Conservation (phyloP, 2,329 filamentous ascomycete species). For the Cercospora zeae-maydis region DNA sequence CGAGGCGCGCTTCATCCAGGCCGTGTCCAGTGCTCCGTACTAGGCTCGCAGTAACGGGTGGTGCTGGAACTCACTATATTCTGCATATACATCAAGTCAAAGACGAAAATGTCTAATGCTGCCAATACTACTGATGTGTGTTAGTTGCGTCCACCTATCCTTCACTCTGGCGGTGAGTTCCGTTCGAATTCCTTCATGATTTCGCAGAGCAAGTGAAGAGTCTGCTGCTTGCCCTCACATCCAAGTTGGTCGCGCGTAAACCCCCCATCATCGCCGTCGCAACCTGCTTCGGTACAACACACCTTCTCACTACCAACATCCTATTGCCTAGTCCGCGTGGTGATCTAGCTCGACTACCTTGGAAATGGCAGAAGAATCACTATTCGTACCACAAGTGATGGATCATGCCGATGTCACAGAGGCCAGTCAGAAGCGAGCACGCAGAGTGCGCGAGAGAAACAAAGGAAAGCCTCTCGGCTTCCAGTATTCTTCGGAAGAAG, state of each 20-base stretch:
- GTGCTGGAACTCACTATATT: background rate
- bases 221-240: background rate
- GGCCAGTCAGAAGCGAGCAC: background rate
- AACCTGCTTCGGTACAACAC: background rate
- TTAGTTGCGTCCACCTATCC: background rate
- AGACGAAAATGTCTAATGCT: background rate
- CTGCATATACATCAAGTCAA: background rate
- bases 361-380: background rate
- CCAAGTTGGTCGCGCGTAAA: too few relatives aligned
- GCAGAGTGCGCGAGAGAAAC: background rate
- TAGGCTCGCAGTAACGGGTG: conserved; percentile 12
- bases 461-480: background rate
- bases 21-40: conserved; percentile 39
- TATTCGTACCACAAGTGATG: background rate
- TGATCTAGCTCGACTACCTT: background rate
- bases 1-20: conserved; percentile 39
- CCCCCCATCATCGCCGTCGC: background rate
- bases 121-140: background rate
- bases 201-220: background rate
- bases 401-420: background rate
- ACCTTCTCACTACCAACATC: background rate
- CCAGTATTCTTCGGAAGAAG: background rate
- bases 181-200: background rate
- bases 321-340: background rate
- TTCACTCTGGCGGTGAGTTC: background rate